Evolutionary conservation across 176 grass and related monocot species (phyloP).

Genomic region (Rhynchospora breviuscula): DNA sequence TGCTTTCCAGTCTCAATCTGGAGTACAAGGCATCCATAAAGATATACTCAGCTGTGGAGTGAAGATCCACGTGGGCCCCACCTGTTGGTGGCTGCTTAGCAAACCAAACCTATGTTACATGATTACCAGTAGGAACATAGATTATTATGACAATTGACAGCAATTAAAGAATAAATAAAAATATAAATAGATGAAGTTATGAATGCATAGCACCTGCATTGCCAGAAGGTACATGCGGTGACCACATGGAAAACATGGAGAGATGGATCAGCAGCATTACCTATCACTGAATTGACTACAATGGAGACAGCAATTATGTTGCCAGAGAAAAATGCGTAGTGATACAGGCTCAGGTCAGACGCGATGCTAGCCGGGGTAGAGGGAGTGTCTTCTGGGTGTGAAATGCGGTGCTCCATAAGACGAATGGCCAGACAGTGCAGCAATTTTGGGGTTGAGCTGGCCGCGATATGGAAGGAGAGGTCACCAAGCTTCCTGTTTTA

Average conservation of each 20-base stretch:
- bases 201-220: slow-evolving; percentile 47
- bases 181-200: neutral
- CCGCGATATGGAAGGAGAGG: slow-evolving; percentile 65
- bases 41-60: slow-evolving; percentile 49
- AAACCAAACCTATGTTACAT: slow-evolving; percentile 49
- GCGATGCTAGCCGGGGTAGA: neutral
- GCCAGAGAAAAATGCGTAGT: slow-evolving; percentile 83
- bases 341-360: slow-evolving; percentile 49
- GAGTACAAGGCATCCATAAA: slow-evolving; percentile 78
- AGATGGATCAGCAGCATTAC: slow-evolving; percentile 55
- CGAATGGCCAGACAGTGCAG: slow-evolving; percentile 98
- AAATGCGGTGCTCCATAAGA: slow-evolving; percentile 73
- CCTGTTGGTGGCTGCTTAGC: slow-evolving; percentile 48
- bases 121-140: neutral
- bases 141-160: neutral
- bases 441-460: slow-evolving; percentile 77
- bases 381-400: slow-evolving; percentile 40
- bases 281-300: slow-evolving; percentile 65
- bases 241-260: slow-evolving; percentile 89
- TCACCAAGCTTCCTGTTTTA: slow-evolving; percentile 40
- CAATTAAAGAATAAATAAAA: neutral
- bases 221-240: slow-evolving; percentile 76
- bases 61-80: slow-evolving; percentile 70
- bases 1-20: slow-evolving; percentile 57
- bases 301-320: slow-evolving; percentile 79